Conservation (phyloP, 2,329 filamentous ascomycete species). For the Ceratocystis destructans region DNA sequence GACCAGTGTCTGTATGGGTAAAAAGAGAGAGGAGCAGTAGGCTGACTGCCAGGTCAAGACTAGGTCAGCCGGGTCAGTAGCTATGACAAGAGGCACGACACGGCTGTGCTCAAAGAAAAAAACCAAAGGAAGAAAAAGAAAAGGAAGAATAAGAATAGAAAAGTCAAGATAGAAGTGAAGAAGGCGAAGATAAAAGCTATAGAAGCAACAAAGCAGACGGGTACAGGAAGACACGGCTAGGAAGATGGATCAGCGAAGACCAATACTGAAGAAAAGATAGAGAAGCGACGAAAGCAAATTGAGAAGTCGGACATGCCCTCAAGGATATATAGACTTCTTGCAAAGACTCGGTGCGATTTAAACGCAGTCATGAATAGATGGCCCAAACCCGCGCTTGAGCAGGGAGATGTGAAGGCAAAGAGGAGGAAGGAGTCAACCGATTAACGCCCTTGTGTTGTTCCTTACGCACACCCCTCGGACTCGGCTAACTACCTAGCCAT, state of each 20-base stretch:
- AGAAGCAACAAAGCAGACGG: neutral
- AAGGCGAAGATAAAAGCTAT: neutral
- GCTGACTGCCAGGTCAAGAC: neutral
- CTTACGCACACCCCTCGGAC: neutral
- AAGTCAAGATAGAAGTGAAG: neutral
- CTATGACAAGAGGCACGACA: neutral
- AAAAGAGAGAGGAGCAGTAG: neutral
- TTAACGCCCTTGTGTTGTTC: neutral
- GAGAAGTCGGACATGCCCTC: neutral
- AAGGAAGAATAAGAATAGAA: neutral
- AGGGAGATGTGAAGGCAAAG: neutral
- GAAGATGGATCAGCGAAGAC: neutral
- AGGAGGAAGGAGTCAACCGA: neutral
- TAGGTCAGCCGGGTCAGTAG: neutral
- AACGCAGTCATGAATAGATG: neutral
- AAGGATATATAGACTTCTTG: neutral
- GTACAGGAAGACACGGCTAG: neutral
- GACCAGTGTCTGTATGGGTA: neutral
- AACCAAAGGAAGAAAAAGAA: neutral
- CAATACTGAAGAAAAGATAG: too few relatives aligned
- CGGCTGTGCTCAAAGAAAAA: neutral
- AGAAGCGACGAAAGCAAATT: neutral
- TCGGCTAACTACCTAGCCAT: neutral
- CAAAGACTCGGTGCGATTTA: neutral
- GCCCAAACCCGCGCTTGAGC: neutral